phyloP scores from a whole-genome alignment of 2,329 filamentous ascomycete species.

The Aschersonia sp. region DNA sequence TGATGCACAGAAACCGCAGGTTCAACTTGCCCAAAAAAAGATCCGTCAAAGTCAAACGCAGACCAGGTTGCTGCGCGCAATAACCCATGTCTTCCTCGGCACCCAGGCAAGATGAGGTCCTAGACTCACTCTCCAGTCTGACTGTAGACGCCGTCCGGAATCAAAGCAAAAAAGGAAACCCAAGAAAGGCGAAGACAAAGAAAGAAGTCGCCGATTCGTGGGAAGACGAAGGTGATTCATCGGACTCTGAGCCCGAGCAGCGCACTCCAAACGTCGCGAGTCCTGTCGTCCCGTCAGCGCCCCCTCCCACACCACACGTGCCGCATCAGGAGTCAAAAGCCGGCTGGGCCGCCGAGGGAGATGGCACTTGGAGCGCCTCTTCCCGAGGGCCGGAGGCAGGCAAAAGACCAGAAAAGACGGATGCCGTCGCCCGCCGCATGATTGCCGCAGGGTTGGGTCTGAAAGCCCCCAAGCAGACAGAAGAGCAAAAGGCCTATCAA shows the following conservation, averaged over 20 bases:
- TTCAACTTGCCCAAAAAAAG: no score
- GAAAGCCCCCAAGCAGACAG: slow-evolving; percentile 64
- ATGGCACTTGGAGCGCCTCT: neutral
- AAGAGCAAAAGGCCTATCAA: slow-evolving; percentile 82
- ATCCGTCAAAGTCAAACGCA: no score
- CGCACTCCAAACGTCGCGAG: slow-evolving; percentile 26
- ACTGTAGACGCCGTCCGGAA: slow-evolving; percentile 10
- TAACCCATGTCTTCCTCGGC: neutral
- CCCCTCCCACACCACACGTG: slow-evolving; percentile 53
- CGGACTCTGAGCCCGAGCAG: slow-evolving; percentile 16
- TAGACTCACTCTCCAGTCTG: slow-evolving; percentile 17
- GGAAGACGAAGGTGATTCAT: slow-evolving; percentile 44
- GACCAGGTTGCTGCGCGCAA: neutral
- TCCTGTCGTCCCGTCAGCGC: slow-evolving; percentile 26
- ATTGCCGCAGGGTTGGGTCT: slow-evolving; percentile 82
- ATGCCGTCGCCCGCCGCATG: slow-evolving; percentile 75
- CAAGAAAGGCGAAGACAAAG: slow-evolving; percentile 11
- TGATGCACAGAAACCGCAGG: no score
- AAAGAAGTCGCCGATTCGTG: slow-evolving; percentile 26
- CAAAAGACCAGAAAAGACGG: slow-evolving; percentile 73
- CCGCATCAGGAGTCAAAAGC: slow-evolving; percentile 15
- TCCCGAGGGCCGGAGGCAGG: slow-evolving; percentile 8
- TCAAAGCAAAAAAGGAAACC: neutral
- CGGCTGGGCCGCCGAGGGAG: slow-evolving; percentile 1
- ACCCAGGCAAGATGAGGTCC: slow-evolving; percentile 11